Evolutionary conservation across 441 rosid genomes (phyloP), one percentile per base, ranked within the genome.

Genomic region (Bocquillonia castaneifolia): DNA sequence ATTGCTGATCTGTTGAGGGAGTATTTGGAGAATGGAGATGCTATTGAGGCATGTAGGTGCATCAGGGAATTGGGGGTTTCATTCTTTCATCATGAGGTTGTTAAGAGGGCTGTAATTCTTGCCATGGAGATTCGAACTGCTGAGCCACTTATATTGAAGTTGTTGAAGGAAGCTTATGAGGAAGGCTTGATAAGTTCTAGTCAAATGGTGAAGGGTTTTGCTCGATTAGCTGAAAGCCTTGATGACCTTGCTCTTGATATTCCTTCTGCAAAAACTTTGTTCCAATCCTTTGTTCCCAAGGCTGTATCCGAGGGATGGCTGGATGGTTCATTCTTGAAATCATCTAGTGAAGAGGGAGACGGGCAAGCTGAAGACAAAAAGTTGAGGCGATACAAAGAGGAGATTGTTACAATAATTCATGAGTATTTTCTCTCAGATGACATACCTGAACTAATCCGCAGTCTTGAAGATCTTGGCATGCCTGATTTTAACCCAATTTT

Each of bases 361-460:
- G 63, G 56, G 48, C 74, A 57, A 23, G 68, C 50, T 51, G 85
- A 86, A 64, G 88, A 88, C 52, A 84, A 70, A 37, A 88, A 74
- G 70, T 57, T 94, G 71, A 85, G 79, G 58, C 76, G 59, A 64
- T 94, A 92, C 72, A 94, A 92, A 82, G 86, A 83, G 77, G 97
- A 94, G 76, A 78, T 79, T 25, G 93, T 84, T 45, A 79, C 86
- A 15, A 87, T 94, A 72, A 92, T 94, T 74, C 98, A 90, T 36
- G 98, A 94, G 73, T 94, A 94, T 82, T 94, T 94, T 80, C 88
- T 86, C 58, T 94, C 99, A 0, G 99, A 94, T 81, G 99, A 94
- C 82, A 92, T 92, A 71, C 97, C 99, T 56, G 98, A 94, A 80
- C 88, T 94, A 60, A 85, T 94, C 75, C 85, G 82, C 12, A 90